A percentile compares a stretch with the other conserved stretches of the same genome.
Conservation (phyloP, 768 basidiomycete genomes). For the Hydnum rufescens region DNA sequence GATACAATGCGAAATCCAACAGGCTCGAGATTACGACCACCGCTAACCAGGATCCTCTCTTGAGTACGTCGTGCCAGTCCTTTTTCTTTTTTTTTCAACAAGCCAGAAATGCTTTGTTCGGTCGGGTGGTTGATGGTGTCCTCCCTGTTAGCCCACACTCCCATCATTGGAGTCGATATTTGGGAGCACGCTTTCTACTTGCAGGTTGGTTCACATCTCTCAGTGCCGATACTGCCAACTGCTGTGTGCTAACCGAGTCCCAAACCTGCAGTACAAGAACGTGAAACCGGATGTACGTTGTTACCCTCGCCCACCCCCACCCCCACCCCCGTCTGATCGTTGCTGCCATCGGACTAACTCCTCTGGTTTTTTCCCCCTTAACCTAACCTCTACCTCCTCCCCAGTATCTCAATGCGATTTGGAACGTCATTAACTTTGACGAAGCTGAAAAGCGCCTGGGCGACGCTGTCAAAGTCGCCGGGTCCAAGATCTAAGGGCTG, state of each 20-base stretch:
- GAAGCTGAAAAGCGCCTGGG: slow-evolving; percentile 52
- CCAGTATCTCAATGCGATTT: slow-evolving; percentile 59
- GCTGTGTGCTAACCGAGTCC: slow-evolving; percentile 32
- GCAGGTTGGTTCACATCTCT: no score
- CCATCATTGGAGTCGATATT: slow-evolving; percentile 82
- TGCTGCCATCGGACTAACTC: neutral
- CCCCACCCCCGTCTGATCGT: neutral
- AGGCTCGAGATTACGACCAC: slow-evolving; percentile 24
- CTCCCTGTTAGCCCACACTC: slow-evolving; percentile 24
- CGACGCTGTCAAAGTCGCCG: neutral
- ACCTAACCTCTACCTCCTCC: neutral
- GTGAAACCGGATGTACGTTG: slow-evolving; percentile 74
- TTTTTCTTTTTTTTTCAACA: neutral
- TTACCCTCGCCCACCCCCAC: neutral
- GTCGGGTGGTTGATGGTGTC: neutral
- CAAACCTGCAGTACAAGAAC: slow-evolving; percentile 91
- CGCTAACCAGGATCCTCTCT: slow-evolving; percentile 31
- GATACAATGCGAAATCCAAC: slow-evolving; percentile 20
- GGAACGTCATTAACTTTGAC: slow-evolving; percentile 50
- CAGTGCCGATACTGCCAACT: neutral
- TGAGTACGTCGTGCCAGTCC: slow-evolving; percentile 19
- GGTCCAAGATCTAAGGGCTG: neutral
- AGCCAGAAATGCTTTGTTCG: no score
- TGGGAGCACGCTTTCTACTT: slow-evolving; percentile 68
- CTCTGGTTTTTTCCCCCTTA: neutral